These are phyloP conservation scores for Furcasterigmium sp. DNA, from an alignment of 2,329 filamentous ascomycete genomes.

Conservation along the genomic window DNA sequence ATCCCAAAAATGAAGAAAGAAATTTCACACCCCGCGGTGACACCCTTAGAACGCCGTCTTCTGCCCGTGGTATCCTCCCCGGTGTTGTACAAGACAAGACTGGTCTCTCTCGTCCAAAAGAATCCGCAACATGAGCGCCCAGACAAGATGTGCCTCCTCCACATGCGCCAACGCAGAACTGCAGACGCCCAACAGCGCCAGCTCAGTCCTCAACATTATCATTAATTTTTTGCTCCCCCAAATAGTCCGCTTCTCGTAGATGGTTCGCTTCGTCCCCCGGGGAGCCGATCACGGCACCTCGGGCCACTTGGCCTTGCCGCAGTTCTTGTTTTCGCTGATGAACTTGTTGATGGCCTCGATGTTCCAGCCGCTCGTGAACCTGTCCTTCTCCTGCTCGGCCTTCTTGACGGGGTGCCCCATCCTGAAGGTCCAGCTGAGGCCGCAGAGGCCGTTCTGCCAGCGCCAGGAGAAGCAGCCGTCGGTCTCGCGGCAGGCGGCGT, in stretches of 20 bases:
- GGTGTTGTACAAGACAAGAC: too few species aligned
- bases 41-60: neutral
- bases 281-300: neutral
- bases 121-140: too few species aligned
- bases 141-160: too few species aligned
- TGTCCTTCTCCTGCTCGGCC: conserved; percentile 19
- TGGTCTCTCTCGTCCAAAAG: too few species aligned
- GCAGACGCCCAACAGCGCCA: too few species aligned
- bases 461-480: conserved; percentile 34
- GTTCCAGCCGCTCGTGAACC: conserved; percentile 34
- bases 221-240: too few species aligned
- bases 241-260: too few species aligned
- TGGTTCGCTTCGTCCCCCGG: too few species aligned
- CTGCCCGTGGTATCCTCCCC: too few species aligned
- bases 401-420: conserved; percentile 31
- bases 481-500: conserved; percentile 33
- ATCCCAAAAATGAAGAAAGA: neutral
- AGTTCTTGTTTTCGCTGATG: conserved; percentile 29
- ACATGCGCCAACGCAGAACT: too few species aligned
- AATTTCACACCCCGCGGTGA: neutral
- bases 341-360: conserved; percentile 33
- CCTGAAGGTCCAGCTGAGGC: conserved; percentile 25
- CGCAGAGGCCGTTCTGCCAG: conserved; percentile 32
- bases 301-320: conserved; percentile 26
- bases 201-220: too few species aligned